Evolutionary conservation across 2,329 filamentous ascomycete species (phyloP).

Genomic region (Hypoxylon sp.): DNA sequence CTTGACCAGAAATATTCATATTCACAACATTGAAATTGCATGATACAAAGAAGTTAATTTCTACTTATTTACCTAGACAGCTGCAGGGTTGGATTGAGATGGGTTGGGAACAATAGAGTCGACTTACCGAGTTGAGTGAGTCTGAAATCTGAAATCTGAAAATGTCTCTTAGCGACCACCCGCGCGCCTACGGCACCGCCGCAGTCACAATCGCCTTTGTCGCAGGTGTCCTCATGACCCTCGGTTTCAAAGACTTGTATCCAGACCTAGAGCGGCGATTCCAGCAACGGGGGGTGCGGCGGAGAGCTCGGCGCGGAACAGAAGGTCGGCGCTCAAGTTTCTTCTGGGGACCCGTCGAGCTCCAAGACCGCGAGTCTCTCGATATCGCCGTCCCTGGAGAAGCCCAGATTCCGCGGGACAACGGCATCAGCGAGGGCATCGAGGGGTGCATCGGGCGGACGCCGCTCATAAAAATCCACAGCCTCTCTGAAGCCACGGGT

Average conservation of each 20-base stretch:
- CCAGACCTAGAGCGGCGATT: slow-evolving; percentile 79
- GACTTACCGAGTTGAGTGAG: neutral
- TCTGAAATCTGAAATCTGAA: slow-evolving; percentile 30
- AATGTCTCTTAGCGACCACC: slow-evolving; percentile 74
- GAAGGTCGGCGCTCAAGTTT: slow-evolving; percentile 60
- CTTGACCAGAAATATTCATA: slow-evolving; percentile 16
- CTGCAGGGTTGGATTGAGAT: slow-evolving; percentile 5
- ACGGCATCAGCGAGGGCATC: slow-evolving; percentile 79
- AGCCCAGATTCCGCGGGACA: slow-evolving; percentile 43
- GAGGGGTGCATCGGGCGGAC: slow-evolving; percentile 95
- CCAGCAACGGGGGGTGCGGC: slow-evolving; percentile 60
- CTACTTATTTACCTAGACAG: neutral
- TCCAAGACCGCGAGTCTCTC: slow-evolving; percentile 67
- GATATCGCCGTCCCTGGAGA: slow-evolving; percentile 38
- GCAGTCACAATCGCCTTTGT: slow-evolving; percentile 80
- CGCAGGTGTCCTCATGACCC: slow-evolving; percentile 80
- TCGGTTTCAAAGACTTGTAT: slow-evolving; percentile 85
- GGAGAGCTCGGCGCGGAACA: slow-evolving; percentile 26
- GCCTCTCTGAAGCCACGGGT: slow-evolving; percentile 87
- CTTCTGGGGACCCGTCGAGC: slow-evolving; percentile 65
- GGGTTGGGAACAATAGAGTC: slow-evolving; percentile 18
- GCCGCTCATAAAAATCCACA: slow-evolving; percentile 87
- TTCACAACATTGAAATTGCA: neutral
- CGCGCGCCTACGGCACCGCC: slow-evolving; percentile 73
- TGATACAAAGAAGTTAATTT: neutral